phyloP scores from a whole-genome alignment of 1,284 basidiomycete species.

The Ustilago curta region DNA sequence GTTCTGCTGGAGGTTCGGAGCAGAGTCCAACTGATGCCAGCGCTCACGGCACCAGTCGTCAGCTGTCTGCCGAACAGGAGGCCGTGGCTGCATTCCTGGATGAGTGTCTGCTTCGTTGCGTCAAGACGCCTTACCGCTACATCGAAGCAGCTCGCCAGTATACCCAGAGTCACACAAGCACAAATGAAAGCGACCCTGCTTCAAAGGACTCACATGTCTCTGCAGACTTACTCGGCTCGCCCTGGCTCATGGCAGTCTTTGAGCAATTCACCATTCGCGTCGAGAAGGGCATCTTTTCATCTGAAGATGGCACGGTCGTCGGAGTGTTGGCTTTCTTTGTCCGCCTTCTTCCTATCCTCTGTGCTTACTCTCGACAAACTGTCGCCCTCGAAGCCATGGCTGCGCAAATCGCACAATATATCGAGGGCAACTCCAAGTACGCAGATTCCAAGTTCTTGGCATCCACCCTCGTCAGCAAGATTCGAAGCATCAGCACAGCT shows the following conservation, averaged over 20 bases:
- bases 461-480: slow-evolving; percentile 15
- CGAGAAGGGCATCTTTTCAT: slow-evolving; percentile 42
- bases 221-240: slow-evolving; percentile 38
- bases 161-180: slow-evolving; percentile 27
- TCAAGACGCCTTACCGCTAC: slow-evolving; percentile 87
- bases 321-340: slow-evolving; percentile 39
- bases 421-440: slow-evolving; percentile 13
- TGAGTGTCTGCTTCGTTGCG: slow-evolving; percentile 84
- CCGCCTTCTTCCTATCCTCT: slow-evolving; percentile 43
- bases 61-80: slow-evolving; percentile 72
- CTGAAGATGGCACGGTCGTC: slow-evolving; percentile 16
- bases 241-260: slow-evolving; percentile 45
- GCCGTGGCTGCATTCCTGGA: slow-evolving; percentile 81
- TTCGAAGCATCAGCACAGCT: slow-evolving; percentile 18
- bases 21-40: not conserved
- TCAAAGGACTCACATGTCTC: not conserved
- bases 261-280: slow-evolving; percentile 58
- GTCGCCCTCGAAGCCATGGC: slow-evolving; percentile 21
- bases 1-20: slow-evolving; percentile 1
- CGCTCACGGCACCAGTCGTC: not conserved
- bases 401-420: slow-evolving; percentile 1
- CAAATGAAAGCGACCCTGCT: not conserved
- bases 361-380: slow-evolving; percentile 31
- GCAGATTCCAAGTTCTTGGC: not conserved
- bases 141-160: slow-evolving; percentile 76